Base-by-base conservation (phyloP, 768 basidiomycete species). In the Asterophora parasitica region DNA sequence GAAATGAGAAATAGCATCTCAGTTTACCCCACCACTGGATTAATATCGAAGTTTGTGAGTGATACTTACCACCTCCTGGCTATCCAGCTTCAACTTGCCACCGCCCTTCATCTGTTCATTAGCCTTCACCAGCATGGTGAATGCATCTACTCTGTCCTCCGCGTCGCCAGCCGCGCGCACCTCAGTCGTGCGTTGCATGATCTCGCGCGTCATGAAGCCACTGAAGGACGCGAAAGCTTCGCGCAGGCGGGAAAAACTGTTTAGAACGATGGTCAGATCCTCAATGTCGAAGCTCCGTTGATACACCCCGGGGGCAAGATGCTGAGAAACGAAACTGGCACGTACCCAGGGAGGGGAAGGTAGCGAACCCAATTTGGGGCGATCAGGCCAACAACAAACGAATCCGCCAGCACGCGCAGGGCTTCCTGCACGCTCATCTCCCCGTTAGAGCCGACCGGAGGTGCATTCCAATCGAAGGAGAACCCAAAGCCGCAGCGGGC, bases 401-500 rank as follows among this genome's bases (percentile, higher is more conserved):
- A 68, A 10, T 70, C 66, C 1, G 61, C 50, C 15, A 70, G 54
- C 7, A 70, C 49, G 1, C 63, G 58, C 11, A 72, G 53, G 4
- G 70, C 63, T 48, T 70, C 59, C 33, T 70, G 68, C 3, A 72
- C 33, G 6, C 70, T 59, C 59, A 74, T 66, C 0, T 36, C 58
- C 13, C 71, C 71, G 47, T 71, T 65, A 5, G 61, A 49, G 2
- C 64, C 55, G 5, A 45, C 54, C 1, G 73, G 67, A 11, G 70
- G 72, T 4, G 64, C 53, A 10, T 50, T 53, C 74, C 73, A 76
- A 19, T 61, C 60, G 40, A 71, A 68, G 1, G 62, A 51, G 33
- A 76, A 66, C 5, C 75, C 76, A 36, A 76, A 75, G 0, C 70
- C 74, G 49, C 75, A 76, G 44, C 58, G 66, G 8, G 66, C 69